A percentile compares a stretch with the other conserved stretches of the same genome.
These are phyloP conservation scores for Backusella liffmaniae DNA, from an alignment of 192 early-diverging fungal genomes.

Conservation along the genomic window DNA sequence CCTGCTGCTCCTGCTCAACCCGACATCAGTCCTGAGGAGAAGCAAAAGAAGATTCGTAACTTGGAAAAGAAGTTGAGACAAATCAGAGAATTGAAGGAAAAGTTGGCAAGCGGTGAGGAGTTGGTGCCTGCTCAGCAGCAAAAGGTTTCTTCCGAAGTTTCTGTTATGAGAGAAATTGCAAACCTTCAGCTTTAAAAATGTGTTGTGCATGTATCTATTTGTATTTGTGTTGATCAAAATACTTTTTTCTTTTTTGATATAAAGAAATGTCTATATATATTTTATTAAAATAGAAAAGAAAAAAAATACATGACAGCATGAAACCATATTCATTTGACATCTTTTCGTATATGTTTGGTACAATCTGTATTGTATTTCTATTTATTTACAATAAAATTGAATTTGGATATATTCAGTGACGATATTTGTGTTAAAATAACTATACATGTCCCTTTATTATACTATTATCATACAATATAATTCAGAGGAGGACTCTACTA, in stretches of 20 bases:
- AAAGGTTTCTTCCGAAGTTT: constrained; percentile 63
- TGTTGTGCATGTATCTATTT: not conserved
- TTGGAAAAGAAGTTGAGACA: constrained; percentile 92
- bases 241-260: not conserved
- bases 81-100: constrained; percentile 83
- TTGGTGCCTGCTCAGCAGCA: constrained; percentile 82
- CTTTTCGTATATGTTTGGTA: not conserved
- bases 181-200: constrained; percentile 6
- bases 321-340: not conserved
- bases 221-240: constrained; percentile 7
- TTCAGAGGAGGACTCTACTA: too few relatives aligned
- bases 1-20: not conserved
- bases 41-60: constrained; percentile 83
- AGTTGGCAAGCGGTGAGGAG: constrained; percentile 69
- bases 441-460: too few relatives aligned
- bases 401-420: not conserved
- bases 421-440: not conserved
- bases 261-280: not conserved
- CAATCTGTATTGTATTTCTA: not conserved
- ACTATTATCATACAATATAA: too few relatives aligned
- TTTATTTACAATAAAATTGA: not conserved
- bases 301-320: not conserved
- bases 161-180: constrained; percentile 56
- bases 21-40: constrained; percentile 49
- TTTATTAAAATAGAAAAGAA: not conserved